Evolutionary conservation across 768 basidiomycete genomes (phyloP), one percentile per base, ranked within the genome.

Genomic region (Russula sp.): DNA sequence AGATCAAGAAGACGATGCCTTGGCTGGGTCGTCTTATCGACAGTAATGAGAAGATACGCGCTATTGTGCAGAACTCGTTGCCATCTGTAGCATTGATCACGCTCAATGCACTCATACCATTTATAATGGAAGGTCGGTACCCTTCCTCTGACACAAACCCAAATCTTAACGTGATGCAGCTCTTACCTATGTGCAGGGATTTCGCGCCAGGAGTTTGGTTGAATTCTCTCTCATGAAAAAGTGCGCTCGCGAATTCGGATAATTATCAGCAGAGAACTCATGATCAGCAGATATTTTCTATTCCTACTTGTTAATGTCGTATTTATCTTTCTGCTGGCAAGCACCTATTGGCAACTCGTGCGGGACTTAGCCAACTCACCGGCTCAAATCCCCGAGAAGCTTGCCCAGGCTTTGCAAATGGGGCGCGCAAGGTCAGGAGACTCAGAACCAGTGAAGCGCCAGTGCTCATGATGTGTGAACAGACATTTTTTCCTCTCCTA

Each of bases 171-270:
- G 10, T 60, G 47, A 3, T 39, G 9, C 46, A 79, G 83, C 79
- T 60, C 75, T 98, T 43, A 93, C 92, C 0, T 95, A 96, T 70
- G 75, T 86, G n/a, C 92, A 98, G 72, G 97, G 95, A 4, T 88
- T 86, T 67, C 85, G 83, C 38, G 93, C 96, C 4, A 78, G 93
- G 34, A 96, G 93, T 70, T 88, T 91, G 86, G 83, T 98, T 39
- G 96, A 98, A 69, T 95, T 92, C 68, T 93, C 93, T 0, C 74
- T 98, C 48, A 73, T 99, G 72, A 90, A 87, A 68, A 98, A 98
- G 93, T 97, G 63, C 59, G 83, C 74, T 51, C 2, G 22, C 25
- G 25, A 46, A 34, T 32, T 64, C 34, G 6, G 41, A 14, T 54
- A 59, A n/a, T 66, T 70, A 35, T 59, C 29, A 56, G 48, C 5